Conservation (phyloP, 2,329 filamentous ascomycete genomes). For the Ceratocystis diversiconidia region DNA sequence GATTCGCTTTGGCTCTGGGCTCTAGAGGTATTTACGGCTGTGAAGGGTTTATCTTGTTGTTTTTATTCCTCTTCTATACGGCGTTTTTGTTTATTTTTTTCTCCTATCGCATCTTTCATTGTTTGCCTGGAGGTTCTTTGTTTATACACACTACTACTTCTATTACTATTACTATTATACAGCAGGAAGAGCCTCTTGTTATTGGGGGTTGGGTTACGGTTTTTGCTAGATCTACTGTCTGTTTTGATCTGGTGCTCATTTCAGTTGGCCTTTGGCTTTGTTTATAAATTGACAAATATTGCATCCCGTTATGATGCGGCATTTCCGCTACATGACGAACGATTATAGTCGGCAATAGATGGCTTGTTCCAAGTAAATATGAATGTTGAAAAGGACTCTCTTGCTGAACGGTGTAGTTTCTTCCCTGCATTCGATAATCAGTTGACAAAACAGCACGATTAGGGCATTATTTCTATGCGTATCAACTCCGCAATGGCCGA, state of each 20-base stretch:
- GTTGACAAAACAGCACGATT: no score
- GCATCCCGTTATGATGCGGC: background rate
- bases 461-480: no score
- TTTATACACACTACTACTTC: background rate
- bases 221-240: background rate
- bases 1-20: background rate
- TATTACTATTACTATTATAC: background rate
- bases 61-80: conserved; percentile 13
- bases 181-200: background rate
- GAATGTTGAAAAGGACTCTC: no score
- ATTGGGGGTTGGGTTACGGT: background rate
- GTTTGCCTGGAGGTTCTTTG: background rate
- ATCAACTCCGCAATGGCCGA: no score
- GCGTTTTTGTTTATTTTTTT: background rate
- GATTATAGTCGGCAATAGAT: background rate
- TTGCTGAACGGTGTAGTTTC: no score
- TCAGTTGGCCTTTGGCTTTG: background rate
- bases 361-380: no score
- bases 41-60: conserved; percentile 7
- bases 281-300: background rate
- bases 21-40: background rate
- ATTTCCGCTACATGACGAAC: background rate
- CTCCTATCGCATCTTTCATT: background rate
- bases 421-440: no score
- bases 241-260: background rate